Conservation (phyloP, 2,329 filamentous ascomycete species). For the Scytalidium lignicola region DNA sequence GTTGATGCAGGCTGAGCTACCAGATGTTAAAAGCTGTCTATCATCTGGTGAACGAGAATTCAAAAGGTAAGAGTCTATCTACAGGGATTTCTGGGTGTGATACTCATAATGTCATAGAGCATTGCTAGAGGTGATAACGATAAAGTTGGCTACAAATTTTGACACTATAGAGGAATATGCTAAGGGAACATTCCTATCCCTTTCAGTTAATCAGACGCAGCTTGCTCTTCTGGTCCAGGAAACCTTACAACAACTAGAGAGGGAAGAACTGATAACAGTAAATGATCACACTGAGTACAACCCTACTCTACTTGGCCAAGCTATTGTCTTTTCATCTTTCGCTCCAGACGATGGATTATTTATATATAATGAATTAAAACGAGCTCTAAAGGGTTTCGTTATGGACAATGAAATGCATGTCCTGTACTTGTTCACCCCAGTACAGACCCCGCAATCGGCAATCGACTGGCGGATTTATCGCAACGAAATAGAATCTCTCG, state of each 20-base stretch:
- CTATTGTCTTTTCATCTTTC: conserved; percentile 67
- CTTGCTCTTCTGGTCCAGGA: conserved; percentile 50
- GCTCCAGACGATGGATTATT: conserved; percentile 72
- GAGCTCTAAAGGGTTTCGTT: conserved; percentile 66
- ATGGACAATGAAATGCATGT: conserved; percentile 80
- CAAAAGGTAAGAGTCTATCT: conserved; percentile 46
- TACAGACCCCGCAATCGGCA: conserved; percentile 50
- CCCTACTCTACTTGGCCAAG: conserved; percentile 62
- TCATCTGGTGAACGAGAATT: conserved; percentile 62
- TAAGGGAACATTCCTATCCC: conserved; percentile 59
- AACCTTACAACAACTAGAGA: conserved; percentile 53
- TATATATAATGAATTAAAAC: conserved; percentile 62
- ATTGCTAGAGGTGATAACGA: conserved; percentile 65
- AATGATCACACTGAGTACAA: conserved; percentile 48
- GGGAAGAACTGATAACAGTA: conserved; percentile 48
- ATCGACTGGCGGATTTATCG: conserved; percentile 72
- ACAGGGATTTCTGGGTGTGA: not conserved
- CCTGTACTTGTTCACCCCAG: conserved; percentile 71
- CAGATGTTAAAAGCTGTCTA: conserved; percentile 63
- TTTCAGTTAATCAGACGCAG: conserved; percentile 45
- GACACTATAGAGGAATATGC: conserved; percentile 65
- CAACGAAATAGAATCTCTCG: conserved; percentile 63
- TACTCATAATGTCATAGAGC: conserved; percentile 43
- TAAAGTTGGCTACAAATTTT: conserved; percentile 59
- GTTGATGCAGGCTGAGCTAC: conserved; percentile 67